phyloP scores from a whole-genome alignment of 768 basidiomycete genomes.

The Tulasnella sp. region DNA sequence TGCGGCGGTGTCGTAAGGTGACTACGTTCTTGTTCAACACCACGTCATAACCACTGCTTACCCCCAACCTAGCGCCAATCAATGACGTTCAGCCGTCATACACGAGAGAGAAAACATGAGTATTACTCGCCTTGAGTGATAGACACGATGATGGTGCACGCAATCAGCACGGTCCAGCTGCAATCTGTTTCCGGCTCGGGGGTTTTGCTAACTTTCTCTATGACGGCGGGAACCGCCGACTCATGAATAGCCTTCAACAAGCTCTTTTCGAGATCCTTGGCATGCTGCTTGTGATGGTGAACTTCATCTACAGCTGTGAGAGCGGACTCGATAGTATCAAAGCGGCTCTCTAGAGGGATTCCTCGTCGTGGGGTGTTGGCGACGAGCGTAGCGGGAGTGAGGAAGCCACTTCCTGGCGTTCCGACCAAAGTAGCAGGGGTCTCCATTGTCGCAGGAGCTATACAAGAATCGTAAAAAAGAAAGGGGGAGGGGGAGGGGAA shows the following conservation, averaged over 20 bases:
- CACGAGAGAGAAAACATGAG: background rate
- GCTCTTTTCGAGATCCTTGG: background rate
- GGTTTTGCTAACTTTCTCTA: background rate
- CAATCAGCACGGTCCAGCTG: conserved; percentile 2
- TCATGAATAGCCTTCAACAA: background rate
- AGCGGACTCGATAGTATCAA: background rate
- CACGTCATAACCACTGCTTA: background rate
- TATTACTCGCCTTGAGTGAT: conserved; percentile 8
- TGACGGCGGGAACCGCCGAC: background rate
- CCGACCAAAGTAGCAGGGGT: background rate
- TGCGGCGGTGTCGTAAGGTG: background rate
- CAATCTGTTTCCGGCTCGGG: background rate
- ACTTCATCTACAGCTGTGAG: background rate
- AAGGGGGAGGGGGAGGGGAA: background rate
- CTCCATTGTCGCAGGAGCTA: background rate
- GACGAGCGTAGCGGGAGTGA: background rate
- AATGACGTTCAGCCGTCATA: background rate
- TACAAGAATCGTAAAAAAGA: background rate
- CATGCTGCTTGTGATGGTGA: background rate
- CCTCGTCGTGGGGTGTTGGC: background rate
- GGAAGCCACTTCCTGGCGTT: background rate
- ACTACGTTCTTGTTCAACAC: background rate
- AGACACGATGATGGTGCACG: conserved; percentile 1
- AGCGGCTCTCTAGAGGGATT: background rate
- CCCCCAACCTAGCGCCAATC: conserved; percentile 10